phyloP scores from a whole-genome alignment of 1,139 yeast species.

The Blastobotrys buckinghamii region DNA sequence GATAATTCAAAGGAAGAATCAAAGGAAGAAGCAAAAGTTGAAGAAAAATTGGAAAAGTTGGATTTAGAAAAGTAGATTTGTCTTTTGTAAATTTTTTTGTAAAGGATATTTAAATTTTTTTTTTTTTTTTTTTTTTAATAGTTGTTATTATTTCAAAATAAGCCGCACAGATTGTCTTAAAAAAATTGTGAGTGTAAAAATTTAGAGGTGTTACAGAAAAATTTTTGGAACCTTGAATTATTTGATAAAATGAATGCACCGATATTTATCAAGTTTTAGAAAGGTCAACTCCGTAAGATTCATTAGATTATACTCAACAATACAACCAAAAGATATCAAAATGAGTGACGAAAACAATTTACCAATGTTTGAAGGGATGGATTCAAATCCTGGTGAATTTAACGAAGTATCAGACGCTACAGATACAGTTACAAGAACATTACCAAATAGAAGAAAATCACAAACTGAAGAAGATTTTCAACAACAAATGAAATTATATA shows the following conservation, averaged over 20 bases:
- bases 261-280: too few species aligned
- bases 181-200: too few species aligned
- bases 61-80: not conserved
- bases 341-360: slow-evolving; percentile 1
- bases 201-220: too few species aligned
- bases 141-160: too few species aligned
- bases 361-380: not conserved
- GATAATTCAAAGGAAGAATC: too few species aligned
- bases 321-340: not conserved
- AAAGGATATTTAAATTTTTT: too few species aligned
- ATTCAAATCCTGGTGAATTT: not conserved
- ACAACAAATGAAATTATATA: slow-evolving; percentile 25
- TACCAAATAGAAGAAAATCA: slow-evolving; percentile 26
- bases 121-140: too few species aligned
- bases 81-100: too few species aligned
- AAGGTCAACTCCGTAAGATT: too few species aligned
- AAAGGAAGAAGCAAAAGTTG: too few species aligned
- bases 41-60: not conserved
- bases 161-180: too few species aligned
- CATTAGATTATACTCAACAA: not conserved
- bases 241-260: not conserved
- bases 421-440: not conserved
- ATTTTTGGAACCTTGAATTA: not conserved
- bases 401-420: not conserved
- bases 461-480: slow-evolving; percentile 32